Evolutionary conservation across 2,329 filamentous ascomycete species (phyloP), one percentile per base, ranked within the genome.

Genomic region (Microsporum ferrugineum): DNA sequence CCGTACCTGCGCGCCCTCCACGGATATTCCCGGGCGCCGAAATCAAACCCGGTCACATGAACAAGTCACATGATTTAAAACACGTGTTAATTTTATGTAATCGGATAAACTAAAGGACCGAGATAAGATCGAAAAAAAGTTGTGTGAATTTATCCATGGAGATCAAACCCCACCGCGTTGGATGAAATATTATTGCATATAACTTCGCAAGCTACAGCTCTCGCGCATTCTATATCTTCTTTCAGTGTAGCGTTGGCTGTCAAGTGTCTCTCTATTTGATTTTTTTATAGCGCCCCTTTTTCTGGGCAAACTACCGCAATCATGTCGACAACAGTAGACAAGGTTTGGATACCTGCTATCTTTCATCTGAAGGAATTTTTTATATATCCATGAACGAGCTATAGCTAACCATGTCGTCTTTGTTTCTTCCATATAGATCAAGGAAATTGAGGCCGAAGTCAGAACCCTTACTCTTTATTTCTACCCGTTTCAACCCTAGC

Each of bases 271-370:
- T 34, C 27, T 36, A 17, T 55, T 51, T 59, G 2, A 33, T 23
- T 17, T 43, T 53, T 17, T 57, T 23, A 27, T 23, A 23, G 1
- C 17, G 17, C 17, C 14, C 5, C 2, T 43, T 43, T 41, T 41
- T 41, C n/a, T 39, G 29, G 41, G 41, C 31, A 53, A 27, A 53
- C 47, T 12, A 33, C 59, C 51, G 63, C 63, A 62, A 62, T 47
- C 63, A 97, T 97, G 94, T 82, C 92, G 82, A 97, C 92, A 64
- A 97, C 92, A 47, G 91, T 96, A 74, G 92, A 97, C 71, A 97
- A 97, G 88, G 90, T 89, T 73, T 68, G 82, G n/a, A 14, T 14
- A 14, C 39, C n/a, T 70, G 41, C 51, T 29, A 51, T 57, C 34
- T 29, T 27, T 53, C 34, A n/a, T 58, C 12, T 5, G n/a, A 49